Conservation (phyloP, 306 rosid species). For the Prunus dulcis region DNA sequence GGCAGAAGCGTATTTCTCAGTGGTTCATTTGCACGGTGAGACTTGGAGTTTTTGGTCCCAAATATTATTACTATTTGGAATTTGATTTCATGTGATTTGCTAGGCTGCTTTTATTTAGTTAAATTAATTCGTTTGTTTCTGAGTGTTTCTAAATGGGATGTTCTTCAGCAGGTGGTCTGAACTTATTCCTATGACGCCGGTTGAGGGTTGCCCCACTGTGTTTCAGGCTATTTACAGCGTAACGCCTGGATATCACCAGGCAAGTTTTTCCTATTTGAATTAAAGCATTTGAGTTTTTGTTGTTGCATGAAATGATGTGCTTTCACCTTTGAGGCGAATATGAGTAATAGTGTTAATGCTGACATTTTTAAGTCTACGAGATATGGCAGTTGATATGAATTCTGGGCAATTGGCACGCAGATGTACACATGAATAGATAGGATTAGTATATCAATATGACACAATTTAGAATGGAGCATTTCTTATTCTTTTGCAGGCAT, state of each 20-base stretch:
- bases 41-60: not conserved
- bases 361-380: not conserved
- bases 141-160: conserved; percentile 17
- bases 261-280: conserved; percentile 33
- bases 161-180: conserved; percentile 76
- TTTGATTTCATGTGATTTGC: not conserved
- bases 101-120: conserved; percentile 7
- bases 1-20: conserved; percentile 77
- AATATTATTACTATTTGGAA: not conserved
- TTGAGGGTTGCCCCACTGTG: conserved; percentile 90
- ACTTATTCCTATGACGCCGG: conserved; percentile 85
- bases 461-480: not conserved
- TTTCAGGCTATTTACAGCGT: conserved; percentile 85
- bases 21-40: conserved; percentile 86
- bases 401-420: not conserved
- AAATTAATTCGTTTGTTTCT: conserved; percentile 3
- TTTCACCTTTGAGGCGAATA: not conserved
- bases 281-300: not conserved
- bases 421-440: not conserved
- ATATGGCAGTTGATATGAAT: not conserved
- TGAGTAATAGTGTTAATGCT: not conserved
- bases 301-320: not conserved
- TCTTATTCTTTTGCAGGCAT: not conserved
- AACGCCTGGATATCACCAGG: conserved; percentile 91
- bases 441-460: not conserved